A percentile compares a stretch with the other conserved stretches of the same genome.
phyloP scores from a whole-genome alignment of 164 flowering plant genomes.

The Macadamia integrifolia region DNA sequence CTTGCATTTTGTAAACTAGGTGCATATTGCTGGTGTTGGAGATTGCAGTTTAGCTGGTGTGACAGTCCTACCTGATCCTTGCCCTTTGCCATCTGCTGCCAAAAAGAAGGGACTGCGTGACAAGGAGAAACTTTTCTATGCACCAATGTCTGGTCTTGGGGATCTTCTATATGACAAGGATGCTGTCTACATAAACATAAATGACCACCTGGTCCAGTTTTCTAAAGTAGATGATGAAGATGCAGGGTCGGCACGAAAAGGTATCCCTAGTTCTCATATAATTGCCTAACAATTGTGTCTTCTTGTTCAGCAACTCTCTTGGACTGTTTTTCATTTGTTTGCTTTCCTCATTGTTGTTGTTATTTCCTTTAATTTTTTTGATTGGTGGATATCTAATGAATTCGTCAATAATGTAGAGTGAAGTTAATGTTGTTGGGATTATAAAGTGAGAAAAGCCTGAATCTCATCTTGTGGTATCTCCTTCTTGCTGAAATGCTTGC shows the following conservation, averaged over 20 bases:
- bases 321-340: too few species aligned
- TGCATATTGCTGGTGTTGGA: constrained; percentile 97
- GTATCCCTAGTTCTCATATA: constrained; percentile 21
- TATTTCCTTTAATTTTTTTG: too few species aligned
- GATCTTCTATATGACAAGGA: constrained; percentile 95
- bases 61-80: constrained; percentile 43
- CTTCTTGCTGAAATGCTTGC: background rate
- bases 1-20: constrained; percentile 35
- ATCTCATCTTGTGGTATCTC: background rate
- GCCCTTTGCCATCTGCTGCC: constrained; percentile 94
- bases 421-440: too few species aligned
- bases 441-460: too few species aligned
- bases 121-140: constrained; percentile 90
- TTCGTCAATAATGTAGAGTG: too few species aligned
- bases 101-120: constrained; percentile 95
- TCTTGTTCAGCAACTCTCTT: too few species aligned
- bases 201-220: constrained; percentile 80
- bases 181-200: constrained; percentile 91
- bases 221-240: constrained; percentile 59
- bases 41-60: constrained; percentile 69
- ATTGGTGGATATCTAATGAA: too few species aligned
- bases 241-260: constrained; percentile 33
- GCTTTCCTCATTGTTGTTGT: too few species aligned
- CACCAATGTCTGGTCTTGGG: constrained; percentile 97
- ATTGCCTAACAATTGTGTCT: background rate